Evolutionary conservation across 148 eudicot genomes (phyloP).

Genomic region (Vaccinium darrowii): DNA sequence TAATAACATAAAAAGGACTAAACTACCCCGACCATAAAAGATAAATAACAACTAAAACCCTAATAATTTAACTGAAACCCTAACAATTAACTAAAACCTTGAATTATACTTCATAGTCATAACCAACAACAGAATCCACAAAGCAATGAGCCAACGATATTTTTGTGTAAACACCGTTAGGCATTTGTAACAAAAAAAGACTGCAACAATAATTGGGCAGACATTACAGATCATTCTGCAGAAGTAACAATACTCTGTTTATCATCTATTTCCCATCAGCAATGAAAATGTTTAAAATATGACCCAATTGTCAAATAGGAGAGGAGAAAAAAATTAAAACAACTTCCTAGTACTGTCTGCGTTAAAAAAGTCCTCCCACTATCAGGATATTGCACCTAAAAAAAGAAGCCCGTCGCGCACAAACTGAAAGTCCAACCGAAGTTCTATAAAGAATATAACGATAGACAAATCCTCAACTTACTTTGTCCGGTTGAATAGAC

Average conservation of each 20-base stretch:
- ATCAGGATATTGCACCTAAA: not conserved
- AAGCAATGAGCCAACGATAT: not conserved
- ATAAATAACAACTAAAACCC: too few relatives aligned
- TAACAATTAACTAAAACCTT: too few relatives aligned
- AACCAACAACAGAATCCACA: not conserved
- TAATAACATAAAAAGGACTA: too few relatives aligned
- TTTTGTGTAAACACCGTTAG: not conserved
- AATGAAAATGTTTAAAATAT: not conserved
- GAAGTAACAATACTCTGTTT: not conserved
- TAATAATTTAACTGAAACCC: too few relatives aligned
- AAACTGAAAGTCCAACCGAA: not conserved
- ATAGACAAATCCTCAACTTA: conserved; percentile 29
- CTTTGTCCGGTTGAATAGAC: conserved; percentile 65
- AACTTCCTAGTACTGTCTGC: not conserved
- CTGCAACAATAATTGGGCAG: not conserved
- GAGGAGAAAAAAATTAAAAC: not conserved
- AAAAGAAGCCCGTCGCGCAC: not conserved
- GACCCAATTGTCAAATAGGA: not conserved
- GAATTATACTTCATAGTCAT: not conserved
- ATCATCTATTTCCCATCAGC: not conserved
- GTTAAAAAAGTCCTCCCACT: not conserved
- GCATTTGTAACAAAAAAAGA: not conserved
- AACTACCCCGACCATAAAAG: too few relatives aligned
- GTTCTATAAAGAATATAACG: not conserved
- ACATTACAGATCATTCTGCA: conserved; percentile 5